These are phyloP conservation scores for Emericellopsis cladophorae DNA, from an alignment of 2,329 filamentous ascomycete genomes.

Conservation along the genomic window DNA sequence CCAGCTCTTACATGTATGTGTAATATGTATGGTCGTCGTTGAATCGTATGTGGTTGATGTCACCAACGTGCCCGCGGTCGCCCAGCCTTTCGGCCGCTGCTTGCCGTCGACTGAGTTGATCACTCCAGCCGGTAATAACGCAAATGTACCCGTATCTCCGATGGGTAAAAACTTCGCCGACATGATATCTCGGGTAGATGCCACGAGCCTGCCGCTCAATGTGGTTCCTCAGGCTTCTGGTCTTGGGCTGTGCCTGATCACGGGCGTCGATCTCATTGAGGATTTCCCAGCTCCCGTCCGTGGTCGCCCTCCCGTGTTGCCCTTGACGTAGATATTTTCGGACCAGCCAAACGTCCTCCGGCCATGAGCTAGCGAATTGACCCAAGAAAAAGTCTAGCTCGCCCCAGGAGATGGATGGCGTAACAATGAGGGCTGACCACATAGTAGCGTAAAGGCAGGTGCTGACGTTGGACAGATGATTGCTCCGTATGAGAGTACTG, in stretches of 20 bases:
- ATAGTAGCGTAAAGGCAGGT: conserved; percentile 58
- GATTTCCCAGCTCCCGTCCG: neutral
- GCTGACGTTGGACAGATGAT: conserved; percentile 30
- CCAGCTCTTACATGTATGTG: conserved; percentile 68
- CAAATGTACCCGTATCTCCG: conserved; percentile 67
- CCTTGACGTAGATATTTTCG: conserved; percentile 39
- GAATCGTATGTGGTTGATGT: conserved; percentile 5
- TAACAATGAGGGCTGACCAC: conserved; percentile 55
- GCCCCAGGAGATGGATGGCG: conserved; percentile 30
- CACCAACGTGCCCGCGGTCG: conserved; percentile 11
- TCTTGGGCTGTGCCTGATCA: neutral
- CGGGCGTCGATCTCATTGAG: neutral
- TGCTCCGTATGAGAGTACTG: conserved; percentile 21
- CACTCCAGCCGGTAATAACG: conserved; percentile 80
- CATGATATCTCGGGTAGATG: conserved; percentile 34
- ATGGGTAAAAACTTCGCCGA: conserved; percentile 81
- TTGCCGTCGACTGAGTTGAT: conserved; percentile 18
- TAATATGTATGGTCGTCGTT: conserved; percentile 32
- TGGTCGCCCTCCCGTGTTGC: neutral
- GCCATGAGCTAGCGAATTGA: conserved; percentile 16
- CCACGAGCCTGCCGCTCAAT: neutral
- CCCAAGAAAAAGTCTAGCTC: conserved; percentile 52
- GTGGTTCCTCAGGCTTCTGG: neutral
- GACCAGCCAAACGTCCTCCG: conserved; percentile 61
- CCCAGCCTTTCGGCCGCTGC: neutral